Conservation (phyloP, 495 filamentous ascomycete genomes). For the Margaritispora aquatica region DNA sequence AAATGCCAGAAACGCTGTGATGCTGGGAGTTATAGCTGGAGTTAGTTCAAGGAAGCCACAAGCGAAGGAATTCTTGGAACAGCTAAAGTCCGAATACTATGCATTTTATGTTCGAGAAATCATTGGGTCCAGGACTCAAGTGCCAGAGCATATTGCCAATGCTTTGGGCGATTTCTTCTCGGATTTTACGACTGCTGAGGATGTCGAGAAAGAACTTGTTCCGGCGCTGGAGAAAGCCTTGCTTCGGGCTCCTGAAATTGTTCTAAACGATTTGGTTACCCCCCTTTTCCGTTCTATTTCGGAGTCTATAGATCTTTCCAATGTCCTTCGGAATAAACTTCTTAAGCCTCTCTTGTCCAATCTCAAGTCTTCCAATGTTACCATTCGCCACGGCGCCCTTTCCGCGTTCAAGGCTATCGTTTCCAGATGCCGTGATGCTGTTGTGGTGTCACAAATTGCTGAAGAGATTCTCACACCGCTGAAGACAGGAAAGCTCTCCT, state of each 20-base stretch:
- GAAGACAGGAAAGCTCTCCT: conserved; percentile 72
- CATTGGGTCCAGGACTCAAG: conserved; percentile 64
- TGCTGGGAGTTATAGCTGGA: conserved; percentile 80
- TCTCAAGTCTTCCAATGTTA: conserved; percentile 78
- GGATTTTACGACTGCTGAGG: conserved; percentile 65
- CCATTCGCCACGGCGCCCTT: conserved; percentile 68
- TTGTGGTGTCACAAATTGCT: conserved; percentile 53
- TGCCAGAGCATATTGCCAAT: conserved; percentile 65
- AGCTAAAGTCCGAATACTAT: conserved; percentile 63
- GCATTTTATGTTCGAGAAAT: conserved; percentile 81
- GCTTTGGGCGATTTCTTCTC: conserved; percentile 79
- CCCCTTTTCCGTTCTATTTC: conserved; percentile 65
- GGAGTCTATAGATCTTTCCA: conserved; percentile 65
- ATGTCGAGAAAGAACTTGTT: conserved; percentile 67
- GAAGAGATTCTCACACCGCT: conserved; percentile 74
- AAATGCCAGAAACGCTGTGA: conserved; percentile 59
- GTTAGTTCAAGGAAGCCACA: conserved; percentile 66
- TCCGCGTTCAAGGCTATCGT: conserved; percentile 61
- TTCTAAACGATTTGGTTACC: conserved; percentile 68
- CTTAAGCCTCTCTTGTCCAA: conserved; percentile 82
- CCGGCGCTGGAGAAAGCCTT: conserved; percentile 84
- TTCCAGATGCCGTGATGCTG: conserved; percentile 49
- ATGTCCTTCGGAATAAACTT: conserved; percentile 58
- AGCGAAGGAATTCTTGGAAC: conserved; percentile 51
- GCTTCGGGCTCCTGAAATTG: conserved; percentile 82